phyloP scores from a whole-genome alignment of 1,284 basidiomycete genomes.

The Entoloma clypeatum region DNA sequence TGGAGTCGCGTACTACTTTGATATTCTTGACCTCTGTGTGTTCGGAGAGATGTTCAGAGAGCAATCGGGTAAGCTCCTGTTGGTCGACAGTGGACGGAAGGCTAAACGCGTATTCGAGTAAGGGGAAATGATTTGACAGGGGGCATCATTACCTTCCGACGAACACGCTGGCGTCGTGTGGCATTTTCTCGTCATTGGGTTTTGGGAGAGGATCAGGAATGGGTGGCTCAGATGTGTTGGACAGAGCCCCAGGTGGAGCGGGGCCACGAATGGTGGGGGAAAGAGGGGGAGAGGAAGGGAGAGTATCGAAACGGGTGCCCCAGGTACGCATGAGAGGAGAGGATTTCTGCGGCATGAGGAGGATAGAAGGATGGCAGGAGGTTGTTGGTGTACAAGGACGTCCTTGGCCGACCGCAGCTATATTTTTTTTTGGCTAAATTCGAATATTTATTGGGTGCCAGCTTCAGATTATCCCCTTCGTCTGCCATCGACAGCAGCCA shows the following conservation, averaged over 20 bases:
- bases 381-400: constrained; percentile 14
- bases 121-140: constrained; percentile 2
- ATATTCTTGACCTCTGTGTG: constrained; percentile 61
- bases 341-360: constrained; percentile 39
- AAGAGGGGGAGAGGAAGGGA: constrained; percentile 35
- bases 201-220: constrained; percentile 17
- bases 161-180: constrained; percentile 75
- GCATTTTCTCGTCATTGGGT: constrained; percentile 44
- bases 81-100: constrained; percentile 66
- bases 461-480: constrained; percentile 6
- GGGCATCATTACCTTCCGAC: constrained; percentile 61
- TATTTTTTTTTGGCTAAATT: constrained; percentile 11
- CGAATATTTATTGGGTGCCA: constrained; percentile 15
- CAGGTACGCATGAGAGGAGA: constrained; percentile 43
- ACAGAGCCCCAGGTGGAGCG: constrained; percentile 10
- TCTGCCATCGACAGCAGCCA: constrained; percentile 21
- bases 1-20: constrained; percentile 72
- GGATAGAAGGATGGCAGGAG: constrained; percentile 19
- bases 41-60: constrained; percentile 60
- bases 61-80: constrained; percentile 50
- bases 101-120: constrained; percentile 35
- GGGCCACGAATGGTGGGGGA: constrained; percentile 30
- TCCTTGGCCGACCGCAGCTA: constrained; percentile 4
- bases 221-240: constrained; percentile 4
- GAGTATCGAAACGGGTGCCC: constrained; percentile 68